phyloP scores from a whole-genome alignment of 306 rosid genomes.

The Cucurbita argyrosperma region DNA sequence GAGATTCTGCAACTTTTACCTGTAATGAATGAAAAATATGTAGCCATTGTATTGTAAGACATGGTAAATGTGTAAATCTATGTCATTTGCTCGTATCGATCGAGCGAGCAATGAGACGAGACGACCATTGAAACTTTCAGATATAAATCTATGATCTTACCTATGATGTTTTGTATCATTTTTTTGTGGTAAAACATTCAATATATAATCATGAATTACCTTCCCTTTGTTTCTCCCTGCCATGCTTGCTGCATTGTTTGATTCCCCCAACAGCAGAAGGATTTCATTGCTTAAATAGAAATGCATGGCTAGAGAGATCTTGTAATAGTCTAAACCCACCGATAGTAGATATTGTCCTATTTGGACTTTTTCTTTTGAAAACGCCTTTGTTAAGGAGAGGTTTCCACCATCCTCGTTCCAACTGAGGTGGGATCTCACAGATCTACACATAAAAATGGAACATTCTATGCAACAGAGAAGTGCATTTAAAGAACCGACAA shows the following conservation, averaged over 20 bases:
- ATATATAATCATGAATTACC: not conserved
- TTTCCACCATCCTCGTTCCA: too few species aligned
- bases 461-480: not conserved
- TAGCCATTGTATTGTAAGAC: not conserved
- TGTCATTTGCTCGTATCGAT: not conserved
- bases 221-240: not conserved
- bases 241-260: not conserved
- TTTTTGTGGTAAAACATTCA: not conserved
- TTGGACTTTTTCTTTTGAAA: too few species aligned
- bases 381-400: accelerated
- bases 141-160: not conserved
- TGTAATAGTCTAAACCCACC: too few species aligned
- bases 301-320: not conserved
- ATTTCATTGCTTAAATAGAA: not conserved
- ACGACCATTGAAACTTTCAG: too few species aligned
- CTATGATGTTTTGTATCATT: not conserved
- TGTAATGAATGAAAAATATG: not conserved
- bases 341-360: too few species aligned
- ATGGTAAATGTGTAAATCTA: not conserved
- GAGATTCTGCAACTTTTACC: not conserved
- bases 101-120: too few species aligned
- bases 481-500: not conserved
- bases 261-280: not conserved
- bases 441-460: not conserved
- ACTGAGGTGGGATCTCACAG: not conserved